phyloP scores from a whole-genome alignment of 352 stramenopile species.

The Paralagenidium karlingii region DNA sequence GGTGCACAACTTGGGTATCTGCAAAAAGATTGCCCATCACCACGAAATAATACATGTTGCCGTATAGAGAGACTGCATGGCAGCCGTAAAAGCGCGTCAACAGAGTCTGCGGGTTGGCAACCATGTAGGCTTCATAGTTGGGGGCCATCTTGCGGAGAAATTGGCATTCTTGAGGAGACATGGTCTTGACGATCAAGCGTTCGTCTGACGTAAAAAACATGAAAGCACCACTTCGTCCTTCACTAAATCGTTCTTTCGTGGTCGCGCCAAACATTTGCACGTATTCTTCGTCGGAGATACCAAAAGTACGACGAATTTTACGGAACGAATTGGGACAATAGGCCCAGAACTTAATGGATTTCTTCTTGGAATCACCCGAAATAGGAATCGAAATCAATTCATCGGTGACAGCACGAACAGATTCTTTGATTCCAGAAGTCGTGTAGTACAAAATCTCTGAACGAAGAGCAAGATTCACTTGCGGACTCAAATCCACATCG shows the following conservation, averaged over 20 bases:
- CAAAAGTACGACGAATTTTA: constrained; percentile 70
- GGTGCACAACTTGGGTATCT: constrained; percentile 77
- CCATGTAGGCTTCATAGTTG: constrained; percentile 81
- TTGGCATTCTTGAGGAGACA: constrained; percentile 74
- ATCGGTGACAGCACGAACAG: constrained; percentile 55
- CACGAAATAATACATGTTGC: constrained; percentile 88
- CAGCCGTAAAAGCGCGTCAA: constrained; percentile 85
- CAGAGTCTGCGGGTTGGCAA: constrained; percentile 67
- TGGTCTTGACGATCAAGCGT: constrained; percentile 86
- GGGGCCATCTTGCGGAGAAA: constrained; percentile 78
- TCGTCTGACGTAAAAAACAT: constrained; percentile 88
- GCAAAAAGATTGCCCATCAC: constrained; percentile 88
- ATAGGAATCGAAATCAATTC: constrained; percentile 73
- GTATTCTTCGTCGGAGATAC: constrained; percentile 75
- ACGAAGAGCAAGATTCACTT: constrained; percentile 79
- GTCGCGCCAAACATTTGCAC: constrained; percentile 75
- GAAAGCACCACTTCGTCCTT: constrained; percentile 82
- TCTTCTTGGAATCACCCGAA: constrained; percentile 67
- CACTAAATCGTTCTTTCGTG: constrained; percentile 81
- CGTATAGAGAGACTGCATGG: constrained; percentile 81
- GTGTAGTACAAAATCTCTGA: constrained; percentile 87
- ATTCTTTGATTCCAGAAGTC: constrained; percentile 82
- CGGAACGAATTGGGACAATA: constrained; percentile 78
- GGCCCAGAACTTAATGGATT: constrained; percentile 82
- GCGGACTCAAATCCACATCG: constrained; percentile 74